Percentiles rank a stretch among this genome's conserved stretches.
phyloP scores from a whole-genome alignment of 768 basidiomycete species.

The Rossbeevera mucosa region DNA sequence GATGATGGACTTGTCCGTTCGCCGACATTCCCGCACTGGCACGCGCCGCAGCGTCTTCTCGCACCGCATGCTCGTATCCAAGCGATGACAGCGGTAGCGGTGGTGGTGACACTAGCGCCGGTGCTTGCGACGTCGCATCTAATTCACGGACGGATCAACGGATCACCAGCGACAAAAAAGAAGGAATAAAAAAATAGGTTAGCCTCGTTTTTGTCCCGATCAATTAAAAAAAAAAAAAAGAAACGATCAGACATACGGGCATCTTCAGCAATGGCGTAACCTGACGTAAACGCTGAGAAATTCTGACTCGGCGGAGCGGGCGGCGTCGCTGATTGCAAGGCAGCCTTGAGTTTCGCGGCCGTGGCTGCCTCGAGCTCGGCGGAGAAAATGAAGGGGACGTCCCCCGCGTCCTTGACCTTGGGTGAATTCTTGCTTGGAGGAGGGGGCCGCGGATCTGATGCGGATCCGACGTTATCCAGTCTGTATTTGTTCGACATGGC shows the following conservation, averaged over 20 bases:
- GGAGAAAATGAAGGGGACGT: constrained; percentile 30
- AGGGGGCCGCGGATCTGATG: constrained; percentile 6
- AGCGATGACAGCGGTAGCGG: background rate
- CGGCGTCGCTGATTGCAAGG: constrained; percentile 16
- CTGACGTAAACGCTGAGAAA: constrained; percentile 20
- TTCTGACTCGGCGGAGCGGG: constrained; percentile 9
- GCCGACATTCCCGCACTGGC: background rate
- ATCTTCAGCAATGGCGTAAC: constrained; percentile 20
- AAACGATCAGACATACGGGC: constrained; percentile 26
- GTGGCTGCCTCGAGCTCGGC: constrained; percentile 29
- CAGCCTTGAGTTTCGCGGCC: constrained; percentile 27
- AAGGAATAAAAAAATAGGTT: background rate
- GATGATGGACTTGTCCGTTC: background rate
- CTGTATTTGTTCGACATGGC: constrained; percentile 26
- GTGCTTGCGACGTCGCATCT: background rate
- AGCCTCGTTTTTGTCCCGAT: background rate
- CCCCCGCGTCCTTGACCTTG: constrained; percentile 29
- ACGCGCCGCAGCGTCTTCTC: background rate
- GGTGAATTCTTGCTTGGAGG: constrained; percentile 8
- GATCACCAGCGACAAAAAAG: background rate
- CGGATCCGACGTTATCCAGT: constrained; percentile 10
- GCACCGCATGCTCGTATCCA: background rate
- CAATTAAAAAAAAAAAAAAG: background rate
- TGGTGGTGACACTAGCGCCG: background rate
- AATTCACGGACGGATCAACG: background rate